Evolutionary conservation across 805 yeast genomes (phyloP).

Genomic region (Starmera caribaea): DNA sequence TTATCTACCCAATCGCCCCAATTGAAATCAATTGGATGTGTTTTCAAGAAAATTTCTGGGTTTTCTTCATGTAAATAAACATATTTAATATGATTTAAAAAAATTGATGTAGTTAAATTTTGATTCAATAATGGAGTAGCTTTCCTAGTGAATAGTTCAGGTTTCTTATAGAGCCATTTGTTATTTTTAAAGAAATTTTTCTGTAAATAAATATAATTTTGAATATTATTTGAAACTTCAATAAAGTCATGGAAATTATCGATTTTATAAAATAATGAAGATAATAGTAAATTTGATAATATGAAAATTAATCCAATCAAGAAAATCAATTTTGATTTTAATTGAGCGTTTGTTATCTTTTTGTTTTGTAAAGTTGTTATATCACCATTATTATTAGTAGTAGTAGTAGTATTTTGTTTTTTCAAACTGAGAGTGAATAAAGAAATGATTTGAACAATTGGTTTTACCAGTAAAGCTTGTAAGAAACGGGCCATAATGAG

Average conservation of each 20-base stretch:
- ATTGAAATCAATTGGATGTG: constrained; percentile 14
- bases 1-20: constrained; percentile 26
- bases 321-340: constrained; percentile 15
- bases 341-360: constrained; percentile 8
- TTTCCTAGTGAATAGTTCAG: constrained; percentile 1
- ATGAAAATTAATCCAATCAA: constrained; percentile 13
- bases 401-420: too few relatives aligned
- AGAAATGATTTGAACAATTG: too few relatives aligned
- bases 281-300: constrained; percentile 11
- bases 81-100: constrained; percentile 3
- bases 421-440: too few relatives aligned
- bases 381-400: too few relatives aligned
- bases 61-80: constrained; percentile 6
- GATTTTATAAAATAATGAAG: constrained; percentile 10
- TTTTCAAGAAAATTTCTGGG: constrained; percentile 8
- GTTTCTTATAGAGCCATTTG: constrained; percentile 7
- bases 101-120: constrained; percentile 13
- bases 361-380: neutral
- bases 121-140: constrained; percentile 6
- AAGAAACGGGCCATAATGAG: too few relatives aligned
- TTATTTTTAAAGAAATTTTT: constrained; percentile 11
- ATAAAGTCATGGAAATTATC: constrained; percentile 13
- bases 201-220: constrained; percentile 10
- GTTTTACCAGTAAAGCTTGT: too few relatives aligned
- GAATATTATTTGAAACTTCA: constrained; percentile 10